Base-by-base conservation (phyloP, 768 basidiomycete species). In the Sporobolomyces phaffii region DNA sequence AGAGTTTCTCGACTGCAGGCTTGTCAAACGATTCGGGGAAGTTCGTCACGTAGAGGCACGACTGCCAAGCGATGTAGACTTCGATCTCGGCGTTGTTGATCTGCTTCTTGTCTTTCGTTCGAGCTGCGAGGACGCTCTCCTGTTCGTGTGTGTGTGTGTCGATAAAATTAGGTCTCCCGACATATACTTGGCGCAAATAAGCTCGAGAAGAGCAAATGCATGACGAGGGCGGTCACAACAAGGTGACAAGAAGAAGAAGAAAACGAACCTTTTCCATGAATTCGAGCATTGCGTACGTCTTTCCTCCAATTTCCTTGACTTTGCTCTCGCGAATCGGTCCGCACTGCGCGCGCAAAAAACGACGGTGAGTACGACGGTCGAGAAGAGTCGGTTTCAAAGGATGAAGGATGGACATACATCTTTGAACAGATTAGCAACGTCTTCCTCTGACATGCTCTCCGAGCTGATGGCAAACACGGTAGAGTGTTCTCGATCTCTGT, bases 21-120 rank as follows among this genome's bases (percentile, higher is more conserved):
- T 98, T 93, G 74, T 96, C 91, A 18, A 83, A 81, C 22, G 83
- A 81, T 76, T 90, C 89, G 0, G 93, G 87, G 79, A 97, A 98
- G 79, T 98, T 99, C 22, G 96, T 93, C 57, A 96, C 86, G 77
- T 93, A 99, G 5, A 99, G 78, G 7, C 93, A 98, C 5, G 91
- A 91, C 72, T 87, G 84, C 92, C 92, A 96, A 3, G 89, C 91
- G 47, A 94, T 81, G 75, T 92, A 87, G 5, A 98, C 92, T 11
- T 84, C 81, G 24, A 97, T 81, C 76, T 96, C 91, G 51, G 84
- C 80, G 0, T 82, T 86, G 50, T 82, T 81, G 63, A 98, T 73
- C 53, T 86, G 84, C 77, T 94, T 96, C 79, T 94, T 96, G 79
- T 99, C 94, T 76, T 91, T 93, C 0, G 92, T 94, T 43, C 94